Evolutionary conservation across 2,329 filamentous ascomycete genomes (phyloP), one percentile per base, ranked within the genome.

Genomic region (Hypoxylon sp.): DNA sequence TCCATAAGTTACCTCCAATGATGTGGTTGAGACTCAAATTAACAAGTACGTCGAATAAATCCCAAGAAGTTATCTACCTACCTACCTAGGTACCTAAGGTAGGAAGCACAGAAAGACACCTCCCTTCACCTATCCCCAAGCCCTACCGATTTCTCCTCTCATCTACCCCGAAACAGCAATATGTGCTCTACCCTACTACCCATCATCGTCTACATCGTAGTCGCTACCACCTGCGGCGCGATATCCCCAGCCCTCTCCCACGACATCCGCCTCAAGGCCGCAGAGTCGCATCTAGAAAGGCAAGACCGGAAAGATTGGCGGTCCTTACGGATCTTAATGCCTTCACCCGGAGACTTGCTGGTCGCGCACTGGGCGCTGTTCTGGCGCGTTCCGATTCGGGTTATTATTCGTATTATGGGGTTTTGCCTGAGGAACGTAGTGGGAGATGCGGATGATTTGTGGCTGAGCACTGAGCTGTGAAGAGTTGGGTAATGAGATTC

Each of bases 391-490:
- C 59, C 54, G 3, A 56, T 47, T 43, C 61, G 47, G 19, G 15
- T 26, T n/a, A 8, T 46, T 19, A 8, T 53, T 20, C 15, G 6
- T 3, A 6, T 54, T 13, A 8, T 44, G 4, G 56, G 61, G 20
- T 56, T 53, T 34, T 19, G 20, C 10, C 30, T 59, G 11, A 17
- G 17, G 15, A 50, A 46, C 6, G 11, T 57, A n/a, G 17, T 50
- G 10, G 26, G 26, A 26, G 61, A 60, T 15, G 61, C 56, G 34
- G 52, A 24, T 7, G 56, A 60, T 26, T 2, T 60, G 10, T 24
- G 39, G 39, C 32, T 64, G 48, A 59, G 56, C 34, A 52, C 56
- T 1, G 56, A 60, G 15, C 28, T 56, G 19, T 64, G 32, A 54
- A 8, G 19, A 43, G 19, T 19, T 47, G 43, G 32, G 28, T 50